phyloP scores from a whole-genome alignment of 163 green algal genomes.

The Volvox carteri region DNA sequence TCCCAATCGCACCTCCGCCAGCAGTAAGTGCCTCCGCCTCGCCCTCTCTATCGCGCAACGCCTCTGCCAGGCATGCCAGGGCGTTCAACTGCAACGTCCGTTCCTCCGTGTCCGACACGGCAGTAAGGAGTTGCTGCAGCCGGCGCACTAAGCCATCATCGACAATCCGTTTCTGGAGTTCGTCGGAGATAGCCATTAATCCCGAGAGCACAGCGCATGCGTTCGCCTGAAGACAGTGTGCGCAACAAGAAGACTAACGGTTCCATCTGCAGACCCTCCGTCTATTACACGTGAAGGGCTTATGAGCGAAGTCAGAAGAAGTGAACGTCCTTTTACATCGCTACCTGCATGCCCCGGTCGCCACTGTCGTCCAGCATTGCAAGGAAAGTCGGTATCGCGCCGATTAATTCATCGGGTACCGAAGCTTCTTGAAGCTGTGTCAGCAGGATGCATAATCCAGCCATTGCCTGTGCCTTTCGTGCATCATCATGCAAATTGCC shows the following conservation, averaged over 20 bases:
- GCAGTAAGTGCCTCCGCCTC: conserved; percentile 20
- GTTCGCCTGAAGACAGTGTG: conserved; percentile 45
- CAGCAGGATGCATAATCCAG: conserved; percentile 19
- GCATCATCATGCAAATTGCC: neutral
- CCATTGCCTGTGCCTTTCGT: conserved; percentile 24
- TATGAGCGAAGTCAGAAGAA: no score
- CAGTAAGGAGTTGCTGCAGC: neutral
- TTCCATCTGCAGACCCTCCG: no score
- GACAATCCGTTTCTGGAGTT: conserved; percentile 7
- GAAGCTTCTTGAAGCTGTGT: conserved; percentile 43
- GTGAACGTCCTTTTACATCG: no score
- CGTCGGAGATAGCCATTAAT: conserved; percentile 7
- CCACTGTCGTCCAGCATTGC: neutral
- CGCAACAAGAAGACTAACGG: no score
- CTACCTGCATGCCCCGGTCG: conserved; percentile 14
- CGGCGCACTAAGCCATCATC: neutral
- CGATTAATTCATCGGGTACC: conserved; percentile 14
- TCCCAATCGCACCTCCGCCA: conserved; percentile 21
- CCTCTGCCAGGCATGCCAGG: conserved; percentile 22
- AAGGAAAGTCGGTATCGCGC: conserved; percentile 2
- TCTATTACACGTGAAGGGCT: no score
- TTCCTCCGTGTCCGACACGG: neutral
- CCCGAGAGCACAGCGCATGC: conserved; percentile 33
- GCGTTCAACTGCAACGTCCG: conserved; percentile 47
- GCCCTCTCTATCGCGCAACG: conserved; percentile 19